Evolutionary conservation across 345 rosid genomes (phyloP), one percentile per base, ranked within the genome.

Genomic region (Trapa bicornis): DNA sequence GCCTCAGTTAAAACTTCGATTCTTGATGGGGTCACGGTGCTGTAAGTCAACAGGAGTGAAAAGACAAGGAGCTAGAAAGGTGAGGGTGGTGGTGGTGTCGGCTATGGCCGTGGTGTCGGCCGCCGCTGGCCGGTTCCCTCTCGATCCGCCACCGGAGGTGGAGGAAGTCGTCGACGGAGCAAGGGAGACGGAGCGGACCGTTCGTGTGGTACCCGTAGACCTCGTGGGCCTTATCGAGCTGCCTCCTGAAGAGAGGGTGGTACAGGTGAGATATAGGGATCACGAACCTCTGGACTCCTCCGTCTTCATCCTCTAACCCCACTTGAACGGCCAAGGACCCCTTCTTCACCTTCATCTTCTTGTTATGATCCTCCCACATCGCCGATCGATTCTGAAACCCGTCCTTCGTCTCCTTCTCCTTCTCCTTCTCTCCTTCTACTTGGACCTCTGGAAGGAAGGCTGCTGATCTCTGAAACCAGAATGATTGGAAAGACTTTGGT

Each of bases 271-370:
- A 73, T 39, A 82, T 79, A 0, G 81, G 86, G 69, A 82, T 82
- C 37, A 77, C 75, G 48, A 82, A 75, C 32, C 78, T 68, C 36
- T 66, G 73, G 38, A 65, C 65, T 0, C 65, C 65, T 11, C 63
- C 72, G 1, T 73, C 83, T 16, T 80, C 83, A 38, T 77, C 83
- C 53, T 75, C 83, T 33, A 74, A 37, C 3, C 86, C 86, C 1
- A 82, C 86, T 62, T 78, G 75, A 37, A 82, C 81, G 0, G 78
- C 83, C 6, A 82, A 67, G 78, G 81, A 82, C 10, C 86, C 86
- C 68, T 82, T 82, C 86, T 82, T 82, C 73, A 77, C 76, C 74
- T 79, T 82, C 74, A 69, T 70, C 72, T 72, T 79, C 78, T 72
- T 80, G 61, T 70, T 80, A 41, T 50, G 10, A 5, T 70, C 73